Evolutionary conservation across 169 alveolate species (phyloP), one percentile per base, ranked within the genome.

Genomic region (Eimeria acervulina): DNA sequence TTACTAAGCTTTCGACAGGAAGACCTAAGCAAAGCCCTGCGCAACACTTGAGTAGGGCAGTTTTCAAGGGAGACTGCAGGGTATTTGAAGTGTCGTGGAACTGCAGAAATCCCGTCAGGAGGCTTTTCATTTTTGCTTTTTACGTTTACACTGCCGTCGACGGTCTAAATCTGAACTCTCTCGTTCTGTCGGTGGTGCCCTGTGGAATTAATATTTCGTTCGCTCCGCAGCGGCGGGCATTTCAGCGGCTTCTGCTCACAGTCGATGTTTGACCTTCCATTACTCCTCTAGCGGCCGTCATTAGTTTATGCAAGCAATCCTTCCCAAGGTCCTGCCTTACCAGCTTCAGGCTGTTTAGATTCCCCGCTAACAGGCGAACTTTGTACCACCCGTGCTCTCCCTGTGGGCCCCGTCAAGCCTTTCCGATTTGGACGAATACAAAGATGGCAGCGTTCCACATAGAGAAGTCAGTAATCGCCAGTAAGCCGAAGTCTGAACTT

Each of bases 391-490:
- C 4, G 47, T 21, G 83, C 21, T 47, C 83, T 33, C 5, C 52
- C 36, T 72, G 26, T 17, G 26, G 83, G 8, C 83, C 31, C 31
- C 31, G 52, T 33, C 81, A 70, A 33, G 81, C 81, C 47, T 36
- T 0, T 33, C 42, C 61, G 63, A 26, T 13, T 78, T 40, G 44
- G 66, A 28, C 66, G 66, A 42, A 28, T 83, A 76, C 66, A 52
- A 92, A 68, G 66, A 92, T 92, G 95, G 91, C 95, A 61, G 42
- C 95, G 51, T 76, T 83, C 42, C 95, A 92, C 85, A 23, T 92
- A 28, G 89, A 92, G 90, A 92, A 92, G 59, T 92, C 95, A 63
- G 95, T 92, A 52, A 92, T 92, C 23, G 95, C 95, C 72, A 83
- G 95, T 92, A 61, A 59, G 95, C 19, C 5, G 33, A 31, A 26